Evolutionary conservation across 2,329 filamentous ascomycete genomes (phyloP), one percentile per base, ranked within the genome.

Genomic region (Rasamsonia emersonii): DNA sequence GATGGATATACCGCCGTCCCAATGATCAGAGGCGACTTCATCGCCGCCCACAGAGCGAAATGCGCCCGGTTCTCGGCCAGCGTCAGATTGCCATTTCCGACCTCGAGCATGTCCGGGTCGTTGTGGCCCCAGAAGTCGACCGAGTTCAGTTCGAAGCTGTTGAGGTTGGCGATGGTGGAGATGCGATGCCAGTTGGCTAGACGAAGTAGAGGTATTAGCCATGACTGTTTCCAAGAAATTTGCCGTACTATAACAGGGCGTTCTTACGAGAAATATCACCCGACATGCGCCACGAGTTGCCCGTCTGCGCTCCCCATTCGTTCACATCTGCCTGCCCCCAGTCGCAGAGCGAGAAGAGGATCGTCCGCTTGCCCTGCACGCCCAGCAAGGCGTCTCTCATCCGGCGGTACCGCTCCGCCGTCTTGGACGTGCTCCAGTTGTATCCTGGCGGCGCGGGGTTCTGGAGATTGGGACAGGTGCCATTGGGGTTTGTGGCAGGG

Each of bases 311-410:
- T 5, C 65, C 72, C 69, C 71, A 75, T 3, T 47, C 44, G 32
- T 64, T 60, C 3, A 74, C 68, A 10, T 65, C 54, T 0, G 64
- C 69, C 10, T 61, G 46, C 3, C 72, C 72, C 70, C 71, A 75
- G 18, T 67, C 59, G 44, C 70, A 75, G 9, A 75, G 52, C 8
- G 59, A 67, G 48, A 67, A 74, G 3, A 68, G 47, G 9, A 75
- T 73, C 0, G 62, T 56, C 9, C 61, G 54, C 28, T 63, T 53
- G 32, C 34, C 24, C 16, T 34, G 25, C 1, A 65, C 61, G 4
- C 36, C 56, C 1, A 59, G 44, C 3, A 75, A 53, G 1, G 68
- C 68, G 44, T 73, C 62, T n/a, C 66, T 58, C 72, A 77, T 76
- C 13, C 44, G 39, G 4, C 43, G 45, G 49, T 65, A 77, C 6